These are phyloP conservation scores for Fusarium irregulare DNA, from an alignment of 2,329 filamentous ascomycete species.

Conservation along the genomic window DNA sequence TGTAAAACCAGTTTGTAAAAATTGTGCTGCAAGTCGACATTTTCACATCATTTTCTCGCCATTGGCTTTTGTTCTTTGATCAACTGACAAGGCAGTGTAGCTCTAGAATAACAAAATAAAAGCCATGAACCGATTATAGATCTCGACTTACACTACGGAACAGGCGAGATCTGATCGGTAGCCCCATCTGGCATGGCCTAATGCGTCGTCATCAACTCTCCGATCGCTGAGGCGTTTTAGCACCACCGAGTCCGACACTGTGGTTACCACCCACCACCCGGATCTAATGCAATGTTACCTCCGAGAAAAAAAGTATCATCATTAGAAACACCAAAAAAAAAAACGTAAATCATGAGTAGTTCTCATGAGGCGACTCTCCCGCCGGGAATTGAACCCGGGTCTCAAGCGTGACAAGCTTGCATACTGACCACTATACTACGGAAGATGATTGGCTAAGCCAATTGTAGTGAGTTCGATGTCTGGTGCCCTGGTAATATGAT, in stretches of 20 bases:
- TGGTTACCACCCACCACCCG: background rate
- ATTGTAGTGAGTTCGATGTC: background rate
- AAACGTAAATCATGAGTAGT: constrained; percentile 1
- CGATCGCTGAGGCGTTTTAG: background rate
- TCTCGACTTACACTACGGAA: background rate
- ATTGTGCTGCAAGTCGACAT: background rate
- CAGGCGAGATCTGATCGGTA: constrained; percentile 9
- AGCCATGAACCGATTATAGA: constrained; percentile 11
- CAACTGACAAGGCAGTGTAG: background rate
- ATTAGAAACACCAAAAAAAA: constrained; percentile 28
- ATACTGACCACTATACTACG: constrained; percentile 52
- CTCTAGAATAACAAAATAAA: background rate
- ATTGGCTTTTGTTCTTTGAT: background rate
- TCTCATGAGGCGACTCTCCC: constrained; percentile 42
- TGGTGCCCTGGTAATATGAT: background rate
- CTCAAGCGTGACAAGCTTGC: constrained; percentile 48
- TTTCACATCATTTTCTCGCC: background rate
- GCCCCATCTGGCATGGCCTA: constrained; percentile 11
- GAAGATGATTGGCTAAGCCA: constrained; percentile 38
- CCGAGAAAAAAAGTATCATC: background rate
- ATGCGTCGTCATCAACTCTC: constrained; percentile 27
- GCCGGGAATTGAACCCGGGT: constrained; percentile 48
- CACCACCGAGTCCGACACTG: background rate
- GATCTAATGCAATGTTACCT: background rate
- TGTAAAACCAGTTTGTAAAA: constrained; percentile 20